Evolutionary conservation across 345 rosid species (phyloP), one percentile per base, ranked within the genome.

Genomic region (Salix dunnii): DNA sequence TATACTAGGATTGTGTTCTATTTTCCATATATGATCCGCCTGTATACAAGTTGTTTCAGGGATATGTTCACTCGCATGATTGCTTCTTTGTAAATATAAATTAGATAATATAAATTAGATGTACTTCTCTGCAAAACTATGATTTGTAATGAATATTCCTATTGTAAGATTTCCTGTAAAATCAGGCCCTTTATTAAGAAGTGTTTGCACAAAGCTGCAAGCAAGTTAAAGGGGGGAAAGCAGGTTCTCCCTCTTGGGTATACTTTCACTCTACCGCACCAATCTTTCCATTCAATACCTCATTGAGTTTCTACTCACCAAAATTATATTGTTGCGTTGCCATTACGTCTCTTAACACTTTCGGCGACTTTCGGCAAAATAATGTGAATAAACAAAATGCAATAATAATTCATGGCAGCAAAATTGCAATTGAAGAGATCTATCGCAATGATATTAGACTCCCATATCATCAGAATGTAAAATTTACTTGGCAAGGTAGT

Each of bases 1-100:
- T 13, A 58, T 25, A 38, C 20, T 21, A 28, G 35, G 49, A 14
- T 2, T 42, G 23, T 67, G 23, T 6, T 30, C 35, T 64, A 2
- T 28, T 14, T 30, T 64, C 38, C 67, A 10, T 2, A 28, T 28
- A 36, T 2, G 35, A 6, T 64, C 58, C 35, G 16, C 67, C 67
- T 65, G 66, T 43, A 38, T 75, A 23, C 58, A 30, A 42, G 43
- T 72, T 48, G 14, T 31, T 18, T 27, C 40, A 16, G 12, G 69
- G 73, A 53, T 43, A 55, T 40, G n/a, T 31, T 43, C 21, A 8
- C 55, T 43, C 4, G 42, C 46, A 14, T 33, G 30, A 79, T 75
- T 76, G 83, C 81, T 77, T 79, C 76, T 0, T 9, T 84, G 89
- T 84, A 81, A 69, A 82, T 82, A 84, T n/a, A n/a, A n/a, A n/a